Percentiles rank a stretch among this genome's conserved stretches.
phyloP scores from a whole-genome alignment of 1,284 basidiomycete genomes.

The Amylostereum chailletii region DNA sequence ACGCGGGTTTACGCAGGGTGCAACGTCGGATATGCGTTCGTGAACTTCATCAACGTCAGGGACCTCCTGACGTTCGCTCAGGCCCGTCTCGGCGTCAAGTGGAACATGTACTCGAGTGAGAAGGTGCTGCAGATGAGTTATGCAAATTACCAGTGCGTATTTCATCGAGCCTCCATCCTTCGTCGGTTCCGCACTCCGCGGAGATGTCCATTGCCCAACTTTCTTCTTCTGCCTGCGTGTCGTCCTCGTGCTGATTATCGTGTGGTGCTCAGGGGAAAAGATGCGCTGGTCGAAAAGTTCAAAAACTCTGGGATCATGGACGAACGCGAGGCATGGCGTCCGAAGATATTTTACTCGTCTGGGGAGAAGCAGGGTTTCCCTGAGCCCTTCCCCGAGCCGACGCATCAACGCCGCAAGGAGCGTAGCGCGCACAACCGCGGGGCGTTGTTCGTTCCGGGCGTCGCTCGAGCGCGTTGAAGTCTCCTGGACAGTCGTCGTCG shows the following conservation, averaged over 20 bases:
- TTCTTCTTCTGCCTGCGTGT: not conserved
- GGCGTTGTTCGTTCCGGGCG: conserved; percentile 41
- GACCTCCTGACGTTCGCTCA: conserved; percentile 72
- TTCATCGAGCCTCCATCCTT: not conserved
- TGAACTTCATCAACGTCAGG: conserved; percentile 75
- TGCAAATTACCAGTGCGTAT: conserved; percentile 73
- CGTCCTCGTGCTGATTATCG: not conserved
- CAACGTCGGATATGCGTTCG: conserved; percentile 83
- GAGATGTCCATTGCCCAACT: too few relatives aligned
- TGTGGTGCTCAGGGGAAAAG: conserved; percentile 58
- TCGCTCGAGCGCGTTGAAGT: conserved; percentile 1
- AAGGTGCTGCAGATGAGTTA: conserved; percentile 83
- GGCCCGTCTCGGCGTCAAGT: conserved; percentile 66
- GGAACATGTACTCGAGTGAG: conserved; percentile 85
- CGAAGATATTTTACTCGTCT: conserved; percentile 75
- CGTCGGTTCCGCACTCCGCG: not conserved
- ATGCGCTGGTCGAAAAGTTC: conserved; percentile 79
- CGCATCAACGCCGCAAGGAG: conserved; percentile 69
- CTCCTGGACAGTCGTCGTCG: not conserved
- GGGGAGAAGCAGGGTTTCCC: conserved; percentile 66
- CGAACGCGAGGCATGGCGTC: conserved; percentile 70
- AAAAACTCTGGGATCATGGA: conserved; percentile 83
- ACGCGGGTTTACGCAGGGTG: conserved; percentile 41
- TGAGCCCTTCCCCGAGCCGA: conserved; percentile 75
- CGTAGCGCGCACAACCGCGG: conserved; percentile 68